Evolutionary conservation across 805 yeast species (phyloP).

Genomic region (Barnettozyma vustinii): DNA sequence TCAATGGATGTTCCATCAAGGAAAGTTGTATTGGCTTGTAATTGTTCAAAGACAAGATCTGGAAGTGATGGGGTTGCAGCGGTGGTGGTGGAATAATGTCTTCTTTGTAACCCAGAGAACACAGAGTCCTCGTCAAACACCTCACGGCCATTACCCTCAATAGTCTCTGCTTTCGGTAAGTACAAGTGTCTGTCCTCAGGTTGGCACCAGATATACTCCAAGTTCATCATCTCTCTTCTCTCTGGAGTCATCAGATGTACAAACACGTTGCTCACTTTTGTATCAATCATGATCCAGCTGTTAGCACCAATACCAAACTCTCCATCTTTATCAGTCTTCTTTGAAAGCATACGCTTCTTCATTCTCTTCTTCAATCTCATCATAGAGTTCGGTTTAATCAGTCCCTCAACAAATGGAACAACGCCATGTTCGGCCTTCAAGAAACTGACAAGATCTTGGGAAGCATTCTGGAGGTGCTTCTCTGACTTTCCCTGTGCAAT

Average conservation of each 20-base stretch:
- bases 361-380: constrained; percentile 47
- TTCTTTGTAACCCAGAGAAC: constrained; percentile 38
- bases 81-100: constrained; percentile 31
- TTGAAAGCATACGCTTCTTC: constrained; percentile 47
- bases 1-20: neutral
- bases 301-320: constrained; percentile 54
- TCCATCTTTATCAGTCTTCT: constrained; percentile 45
- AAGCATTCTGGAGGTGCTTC: constrained; percentile 70
- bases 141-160: constrained; percentile 5
- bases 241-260: constrained; percentile 71
- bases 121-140: constrained; percentile 31
- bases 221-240: constrained; percentile 60
- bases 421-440: constrained; percentile 47
- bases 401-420: constrained; percentile 64
- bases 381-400: constrained; percentile 51
- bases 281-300: constrained; percentile 80
- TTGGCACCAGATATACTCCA: constrained; percentile 60
- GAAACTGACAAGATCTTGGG: constrained; percentile 48
- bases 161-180: constrained; percentile 4
- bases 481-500: constrained; percentile 73
- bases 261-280: constrained; percentile 53
- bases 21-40: neutral
- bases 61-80: neutral
- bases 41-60: neutral
- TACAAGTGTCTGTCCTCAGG: constrained; percentile 29